These are phyloP conservation scores for Lupinus albus DNA, from an alignment of 306 rosid species.

Conservation along the genomic window DNA sequence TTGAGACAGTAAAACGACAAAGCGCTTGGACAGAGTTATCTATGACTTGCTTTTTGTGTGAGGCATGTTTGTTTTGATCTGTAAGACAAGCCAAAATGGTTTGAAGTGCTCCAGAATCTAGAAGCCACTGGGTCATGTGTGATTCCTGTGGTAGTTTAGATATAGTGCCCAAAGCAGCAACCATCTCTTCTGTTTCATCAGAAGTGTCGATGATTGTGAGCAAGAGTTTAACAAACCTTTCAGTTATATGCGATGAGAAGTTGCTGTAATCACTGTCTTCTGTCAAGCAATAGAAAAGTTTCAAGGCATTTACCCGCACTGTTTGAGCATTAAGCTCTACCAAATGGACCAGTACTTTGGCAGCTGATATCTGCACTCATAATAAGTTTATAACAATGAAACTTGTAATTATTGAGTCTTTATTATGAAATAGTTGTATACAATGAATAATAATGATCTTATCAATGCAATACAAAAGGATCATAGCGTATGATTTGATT, in stretches of 20 bases:
- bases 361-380: conserved; percentile 56
- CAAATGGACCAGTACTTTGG: conserved; percentile 60
- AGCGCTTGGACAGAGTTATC: conserved; percentile 65
- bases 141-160: conserved; percentile 52
- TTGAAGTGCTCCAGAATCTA: conserved; percentile 54
- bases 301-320: conserved; percentile 54
- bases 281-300: conserved; percentile 54
- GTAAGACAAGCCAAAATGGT: conserved; percentile 48
- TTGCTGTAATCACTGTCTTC: conserved; percentile 47
- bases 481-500: background rate
- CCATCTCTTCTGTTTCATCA: conserved; percentile 52
- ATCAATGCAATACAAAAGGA: background rate
- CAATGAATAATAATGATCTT: background rate
- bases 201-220: conserved; percentile 48
- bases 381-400: conserved; percentile 21
- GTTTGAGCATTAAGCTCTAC: conserved; percentile 47
- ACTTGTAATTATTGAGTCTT: conserved; percentile 1
- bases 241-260: conserved; percentile 54
- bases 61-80: conserved; percentile 46
- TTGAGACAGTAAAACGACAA: conserved; percentile 57
- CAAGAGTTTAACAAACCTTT: conserved; percentile 53
- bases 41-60: conserved; percentile 41
- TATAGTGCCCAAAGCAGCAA: conserved; percentile 58
- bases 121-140: conserved; percentile 51
- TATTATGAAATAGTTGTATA: conserved; percentile 17